A percentile compares a stretch with the other conserved stretches of the same genome.
phyloP scores from a whole-genome alignment of 2,329 filamentous ascomycete species.

The Colletotrichum nymphaeae region DNA sequence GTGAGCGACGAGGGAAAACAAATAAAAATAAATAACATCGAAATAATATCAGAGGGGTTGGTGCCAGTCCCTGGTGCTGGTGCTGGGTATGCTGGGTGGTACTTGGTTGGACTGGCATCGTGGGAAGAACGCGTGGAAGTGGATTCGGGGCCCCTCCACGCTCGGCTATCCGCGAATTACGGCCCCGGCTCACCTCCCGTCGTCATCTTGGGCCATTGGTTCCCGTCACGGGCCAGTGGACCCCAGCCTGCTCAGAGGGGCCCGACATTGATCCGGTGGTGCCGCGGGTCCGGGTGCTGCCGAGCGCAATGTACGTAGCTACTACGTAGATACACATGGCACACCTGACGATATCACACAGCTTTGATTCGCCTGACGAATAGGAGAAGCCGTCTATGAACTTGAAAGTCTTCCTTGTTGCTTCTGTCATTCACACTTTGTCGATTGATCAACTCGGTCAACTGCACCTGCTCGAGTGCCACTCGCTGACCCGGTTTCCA shows the following conservation, averaged over 20 bases:
- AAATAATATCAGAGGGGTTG: neutral
- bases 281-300: constrained; percentile 25
- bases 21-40: constrained; percentile 2
- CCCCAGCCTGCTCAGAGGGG: neutral
- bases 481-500: constrained; percentile 3
- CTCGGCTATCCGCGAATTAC: constrained; percentile 15
- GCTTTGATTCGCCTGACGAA: neutral
- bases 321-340: neutral
- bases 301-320: neutral
- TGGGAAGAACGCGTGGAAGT: constrained; percentile 25
- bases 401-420: neutral
- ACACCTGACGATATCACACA: neutral
- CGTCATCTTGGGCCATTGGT: neutral
- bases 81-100: too few species aligned
- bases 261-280: constrained; percentile 24
- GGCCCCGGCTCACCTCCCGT: neutral
- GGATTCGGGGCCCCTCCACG: constrained; percentile 1
- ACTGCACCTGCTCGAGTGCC: neutral
- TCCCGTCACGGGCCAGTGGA: neutral
- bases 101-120: constrained; percentile 1
- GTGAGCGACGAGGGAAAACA: neutral
- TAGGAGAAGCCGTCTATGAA: neutral
- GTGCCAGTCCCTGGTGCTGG: neutral
- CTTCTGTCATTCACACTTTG: neutral
- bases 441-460: neutral